A percentile compares a stretch with the other conserved stretches of the same genome.
Evolutionary conservation across 176 grass and related monocot genomes (phyloP).

Genomic region (Avena insularis): DNA sequence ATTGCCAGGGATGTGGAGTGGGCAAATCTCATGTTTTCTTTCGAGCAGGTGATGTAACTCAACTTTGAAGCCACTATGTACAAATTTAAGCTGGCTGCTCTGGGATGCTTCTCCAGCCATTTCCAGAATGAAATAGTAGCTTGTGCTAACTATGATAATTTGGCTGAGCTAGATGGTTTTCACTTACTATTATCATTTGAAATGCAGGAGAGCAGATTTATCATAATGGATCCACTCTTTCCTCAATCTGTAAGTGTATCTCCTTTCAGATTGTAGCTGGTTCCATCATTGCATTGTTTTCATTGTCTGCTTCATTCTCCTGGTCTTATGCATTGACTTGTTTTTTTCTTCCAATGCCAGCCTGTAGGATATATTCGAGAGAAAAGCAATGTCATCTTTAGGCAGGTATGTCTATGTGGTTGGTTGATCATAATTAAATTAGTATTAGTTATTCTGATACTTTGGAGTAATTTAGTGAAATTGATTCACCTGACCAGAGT

Average conservation of each 20-base stretch:
- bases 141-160: not conserved
- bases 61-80: not conserved
- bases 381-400: conserved; percentile 89
- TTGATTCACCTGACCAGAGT: not conserved
- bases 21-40: conserved; percentile 88
- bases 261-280: conserved; percentile 17
- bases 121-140: conserved; percentile 13
- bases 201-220: conserved; percentile 90
- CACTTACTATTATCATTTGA: conserved; percentile 31
- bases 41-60: conserved; percentile 84
- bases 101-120: conserved; percentile 19
- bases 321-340: conserved; percentile 8
- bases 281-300: not conserved
- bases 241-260: conserved; percentile 75
- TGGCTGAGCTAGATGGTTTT: conserved; percentile 9
- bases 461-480: conserved; percentile 12
- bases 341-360: conserved; percentile 59
- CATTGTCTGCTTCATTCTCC: conserved; percentile 3
- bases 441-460: not conserved
- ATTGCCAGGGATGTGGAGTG: conserved; percentile 96
- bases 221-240: conserved; percentile 81
- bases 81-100: not conserved
- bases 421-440: conserved; percentile 34
- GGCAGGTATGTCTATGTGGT: conserved; percentile 65
- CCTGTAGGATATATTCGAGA: conserved; percentile 84